Evolutionary conservation across 2,329 filamentous ascomycete species (phyloP), one percentile per base, ranked within the genome.

Genomic region (Aureobasidium melanogenum): DNA sequence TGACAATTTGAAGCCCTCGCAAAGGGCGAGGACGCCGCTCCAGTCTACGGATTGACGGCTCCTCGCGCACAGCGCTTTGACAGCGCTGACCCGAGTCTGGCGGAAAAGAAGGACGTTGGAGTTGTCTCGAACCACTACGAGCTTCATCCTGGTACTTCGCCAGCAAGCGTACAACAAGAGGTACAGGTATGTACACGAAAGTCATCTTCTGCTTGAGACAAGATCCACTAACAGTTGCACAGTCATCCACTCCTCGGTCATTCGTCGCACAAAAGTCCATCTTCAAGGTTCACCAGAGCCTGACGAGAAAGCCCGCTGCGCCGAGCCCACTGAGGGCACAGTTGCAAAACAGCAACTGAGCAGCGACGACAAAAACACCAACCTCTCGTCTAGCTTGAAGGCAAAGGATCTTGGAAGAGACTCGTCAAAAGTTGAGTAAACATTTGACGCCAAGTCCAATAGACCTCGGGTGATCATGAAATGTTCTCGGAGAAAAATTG

Each of bases 11-110:
- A 54, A 47, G 32, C 84, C 89, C 89, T 93, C 89, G 89, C 87
- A 77, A 75, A 79, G 75, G 82, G 86, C 90, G 92, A 96, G 92
- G 91, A 88, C 85, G 81, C 81, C 81, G 81, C 82, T 87, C 88
- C 80, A 81, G 43, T 58, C 46, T 78, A 78, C 74, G 73, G 77
- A 79, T 78, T 80, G 78, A 84, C 76, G 78, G 77, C 79, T 79
- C 73, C 76, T 78, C 79, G 74, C 74, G 71, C 66, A 70, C 73
- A 73, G 76, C 73, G 63, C 60, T 57, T 55, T 9, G 62, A 66
- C 12, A 54, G 61, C 51, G 61, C 55, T 63, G 61, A 32, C 30
- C 41, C 61, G 24, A 47, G 46, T 54, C 54, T 58, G 61, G 61
- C 41, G 55, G 61, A 54, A 32, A 48, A 63, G 30, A 48, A 63